Evolutionary conservation across 108 stramenopile genomes (phyloP).

Genomic region (Cylindrotheca closterium): DNA sequence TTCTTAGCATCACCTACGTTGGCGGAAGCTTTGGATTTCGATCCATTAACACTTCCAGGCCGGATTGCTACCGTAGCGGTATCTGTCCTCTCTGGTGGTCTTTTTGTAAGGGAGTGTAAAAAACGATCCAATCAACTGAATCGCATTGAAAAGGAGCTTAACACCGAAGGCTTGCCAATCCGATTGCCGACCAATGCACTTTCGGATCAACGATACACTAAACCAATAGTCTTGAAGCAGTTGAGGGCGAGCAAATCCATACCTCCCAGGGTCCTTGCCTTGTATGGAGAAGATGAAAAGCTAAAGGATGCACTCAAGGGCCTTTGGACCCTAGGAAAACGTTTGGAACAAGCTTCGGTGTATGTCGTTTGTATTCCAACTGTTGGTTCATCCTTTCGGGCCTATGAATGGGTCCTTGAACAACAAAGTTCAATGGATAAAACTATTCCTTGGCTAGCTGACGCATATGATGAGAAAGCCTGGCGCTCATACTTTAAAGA

Average conservation of each 20-base stretch:
- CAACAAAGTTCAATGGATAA: conserved; percentile 1
- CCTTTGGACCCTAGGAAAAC: conserved; percentile 44
- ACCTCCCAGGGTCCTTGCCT: conserved; percentile 54
- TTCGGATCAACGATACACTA: conserved; percentile 31
- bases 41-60: conserved; percentile 17
- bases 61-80: conserved; percentile 20
- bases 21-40: conserved; percentile 46
- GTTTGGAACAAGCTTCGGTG: conserved; percentile 56
- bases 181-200: conserved; percentile 51
- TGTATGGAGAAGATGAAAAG: conserved; percentile 50
- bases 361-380: conserved; percentile 65
- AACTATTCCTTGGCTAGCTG: conserved; percentile 53
- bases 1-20: conserved; percentile 52
- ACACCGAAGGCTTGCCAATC: conserved; percentile 50
- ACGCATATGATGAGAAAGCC: conserved; percentile 36
- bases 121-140: conserved; percentile 61
- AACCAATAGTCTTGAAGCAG: conserved; percentile 21
- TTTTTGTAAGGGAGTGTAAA: conserved; percentile 65
- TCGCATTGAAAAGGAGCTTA: conserved; percentile 81
- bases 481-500: conserved; percentile 67
- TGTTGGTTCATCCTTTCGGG: conserved; percentile 37
- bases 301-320: conserved; percentile 34
- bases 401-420: not conserved
- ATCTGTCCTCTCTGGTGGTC: conserved; percentile 33
- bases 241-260: conserved; percentile 1